Base-by-base conservation (phyloP, 371 early-diverging fungal species). In the Mortierella polycephala region DNA sequence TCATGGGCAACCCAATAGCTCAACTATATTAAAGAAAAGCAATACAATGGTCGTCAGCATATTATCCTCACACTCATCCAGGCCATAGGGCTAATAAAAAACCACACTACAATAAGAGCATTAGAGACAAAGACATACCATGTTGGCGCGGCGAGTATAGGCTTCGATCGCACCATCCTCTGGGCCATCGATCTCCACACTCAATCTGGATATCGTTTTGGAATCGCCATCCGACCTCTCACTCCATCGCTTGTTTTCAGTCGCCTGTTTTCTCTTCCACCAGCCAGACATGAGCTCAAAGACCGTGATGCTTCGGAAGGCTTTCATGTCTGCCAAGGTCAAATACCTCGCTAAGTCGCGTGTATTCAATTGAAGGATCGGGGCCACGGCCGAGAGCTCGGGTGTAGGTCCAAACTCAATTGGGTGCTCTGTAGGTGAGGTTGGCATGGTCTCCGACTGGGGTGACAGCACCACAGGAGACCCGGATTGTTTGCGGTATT, bases 1-100 rank as follows among this genome's bases (percentile, higher is more conserved):
- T 88, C 88, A 45, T 85, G 74, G 5, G 86, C 82, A 6, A 88
- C 84, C 88, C 88, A 88, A 60, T 87, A 85, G 23, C 87, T 83
- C 10, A 85, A 61, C 83, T 73, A 74, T 68, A 10, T 45, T 21
- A 44, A n/a, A 21, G 14, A 13, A 67, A 60, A 21, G 40, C 42
- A 7, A 20, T 2, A 6, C n/a, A 7, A 14, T 18, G 9, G 5
- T 37, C 11, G 50, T 62, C 21, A 57, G 39, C 21, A 16, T 14
- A 42, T 41, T 1, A 18, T 54, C 30, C 20, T 20, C 30, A 4
- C 30, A 30, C 30, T 2, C 30, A 30, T 4, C 30, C 30, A 30
- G 30, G 30, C 30, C 30, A 30, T 30, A 30, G 4, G 30, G 30
- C 30, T 30, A 30, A 30, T 60, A 18, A 51, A 51, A 7, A 18